Conservation (phyloP, 1,284 basidiomycete genomes). For the Sanguinoderma infundibulare region DNA sequence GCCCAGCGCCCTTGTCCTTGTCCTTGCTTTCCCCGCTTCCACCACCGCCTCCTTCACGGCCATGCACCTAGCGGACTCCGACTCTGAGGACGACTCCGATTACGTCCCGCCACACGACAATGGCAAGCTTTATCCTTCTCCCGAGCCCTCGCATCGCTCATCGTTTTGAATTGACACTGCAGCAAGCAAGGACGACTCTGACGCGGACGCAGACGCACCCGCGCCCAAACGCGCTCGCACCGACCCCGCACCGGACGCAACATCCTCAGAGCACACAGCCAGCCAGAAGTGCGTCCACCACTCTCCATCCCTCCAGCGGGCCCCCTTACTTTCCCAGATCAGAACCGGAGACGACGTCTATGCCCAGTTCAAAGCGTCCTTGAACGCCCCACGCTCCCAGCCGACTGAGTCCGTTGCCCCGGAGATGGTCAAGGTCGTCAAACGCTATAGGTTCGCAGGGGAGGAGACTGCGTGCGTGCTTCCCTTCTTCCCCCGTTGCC, state of each 20-base stretch:
- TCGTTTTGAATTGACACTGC: background rate
- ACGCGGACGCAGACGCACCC: slow-evolving; percentile 11
- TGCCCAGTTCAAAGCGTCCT: slow-evolving; percentile 26
- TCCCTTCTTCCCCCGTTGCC: slow-evolving; percentile 1
- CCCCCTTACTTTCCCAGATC: slow-evolving; percentile 24
- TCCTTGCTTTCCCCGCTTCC: slow-evolving; percentile 15
- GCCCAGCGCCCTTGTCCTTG: slow-evolving; percentile 11
- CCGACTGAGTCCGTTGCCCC: slow-evolving; percentile 3
- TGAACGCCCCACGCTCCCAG: slow-evolving; percentile 10
- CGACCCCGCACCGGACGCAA: slow-evolving; percentile 28
- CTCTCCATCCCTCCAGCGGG: slow-evolving; percentile 2
- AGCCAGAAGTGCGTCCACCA: slow-evolving; percentile 14
- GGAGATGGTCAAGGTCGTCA: slow-evolving; percentile 61
- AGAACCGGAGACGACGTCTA: slow-evolving; percentile 20
- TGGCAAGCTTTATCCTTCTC: slow-evolving; percentile 7
- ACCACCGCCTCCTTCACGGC: slow-evolving; percentile 9
- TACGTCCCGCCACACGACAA: slow-evolving; percentile 58
- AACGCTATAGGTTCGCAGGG: slow-evolving; percentile 73
- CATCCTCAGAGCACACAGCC: slow-evolving; percentile 5
- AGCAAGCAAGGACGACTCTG: slow-evolving; percentile 13
- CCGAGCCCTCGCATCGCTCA: background rate
- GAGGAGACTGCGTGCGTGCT: slow-evolving; percentile 67
- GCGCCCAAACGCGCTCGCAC: slow-evolving; percentile 23
- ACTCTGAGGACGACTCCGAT: slow-evolving; percentile 70
- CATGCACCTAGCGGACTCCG: slow-evolving; percentile 39